Percentiles rank a stretch among this genome's conserved stretches.
These are phyloP conservation scores for Venturia nashicola DNA, from an alignment of 2,329 filamentous ascomycete genomes.

Conservation along the genomic window DNA sequence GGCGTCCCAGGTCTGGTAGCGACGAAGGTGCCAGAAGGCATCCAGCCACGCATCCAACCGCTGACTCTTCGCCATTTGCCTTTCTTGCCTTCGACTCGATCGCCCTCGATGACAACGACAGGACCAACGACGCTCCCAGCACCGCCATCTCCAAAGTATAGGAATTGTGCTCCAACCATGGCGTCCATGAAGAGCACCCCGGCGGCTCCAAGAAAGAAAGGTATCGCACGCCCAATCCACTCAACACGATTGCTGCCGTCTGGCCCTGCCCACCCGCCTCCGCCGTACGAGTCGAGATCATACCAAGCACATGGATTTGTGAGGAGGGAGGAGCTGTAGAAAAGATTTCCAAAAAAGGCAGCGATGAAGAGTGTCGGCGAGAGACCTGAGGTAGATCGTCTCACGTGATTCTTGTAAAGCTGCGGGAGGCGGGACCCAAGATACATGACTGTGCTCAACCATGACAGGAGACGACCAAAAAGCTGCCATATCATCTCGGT, in stretches of 20 bases:
- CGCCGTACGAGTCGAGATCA: conserved; percentile 42
- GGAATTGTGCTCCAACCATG: conserved; percentile 50
- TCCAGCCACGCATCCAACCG: conserved; percentile 56
- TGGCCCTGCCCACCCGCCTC: conserved; percentile 46
- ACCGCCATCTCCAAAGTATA: conserved; percentile 40
- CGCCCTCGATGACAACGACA: conserved; percentile 18
- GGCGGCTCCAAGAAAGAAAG: conserved; percentile 55
- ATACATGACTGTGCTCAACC: conserved; percentile 44
- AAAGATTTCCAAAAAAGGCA: conserved; percentile 55
- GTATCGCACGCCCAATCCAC: conserved; percentile 46
- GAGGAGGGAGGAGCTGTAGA: conserved; percentile 50
- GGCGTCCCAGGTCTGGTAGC: conserved; percentile 1
- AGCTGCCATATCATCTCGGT: conserved; percentile 22
- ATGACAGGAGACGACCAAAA: conserved; percentile 41
- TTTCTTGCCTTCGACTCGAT: conserved; percentile 10
- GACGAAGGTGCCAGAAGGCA: conserved; percentile 27
- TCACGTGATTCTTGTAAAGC: conserved; percentile 51
- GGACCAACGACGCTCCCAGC: conserved; percentile 5
- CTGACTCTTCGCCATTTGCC: conserved; percentile 43
- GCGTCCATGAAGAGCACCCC: conserved; percentile 52
- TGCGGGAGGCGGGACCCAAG: conserved; percentile 50
- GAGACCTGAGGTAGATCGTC: conserved; percentile 51
- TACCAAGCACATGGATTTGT: conserved; percentile 53
- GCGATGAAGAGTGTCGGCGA: conserved; percentile 51
- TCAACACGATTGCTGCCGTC: conserved; percentile 41